These are phyloP conservation scores for Lasiosphaeria ovina DNA, from an alignment of 495 filamentous ascomycete species.

Conservation along the genomic window DNA sequence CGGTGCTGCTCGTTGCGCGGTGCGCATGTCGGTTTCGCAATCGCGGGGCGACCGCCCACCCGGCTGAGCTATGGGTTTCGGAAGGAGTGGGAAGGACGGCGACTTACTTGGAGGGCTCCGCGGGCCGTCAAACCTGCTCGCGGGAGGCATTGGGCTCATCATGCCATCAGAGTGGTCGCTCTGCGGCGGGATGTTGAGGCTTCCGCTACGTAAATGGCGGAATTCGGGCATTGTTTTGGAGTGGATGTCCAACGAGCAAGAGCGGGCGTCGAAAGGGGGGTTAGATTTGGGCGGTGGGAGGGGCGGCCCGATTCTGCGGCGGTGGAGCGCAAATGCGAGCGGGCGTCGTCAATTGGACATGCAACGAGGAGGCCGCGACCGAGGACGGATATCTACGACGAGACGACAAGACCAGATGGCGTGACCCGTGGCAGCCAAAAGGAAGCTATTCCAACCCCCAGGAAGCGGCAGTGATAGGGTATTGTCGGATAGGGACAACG, in stretches of 20 bases:
- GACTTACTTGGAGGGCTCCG: constrained; percentile 81
- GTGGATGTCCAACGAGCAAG: constrained; percentile 15
- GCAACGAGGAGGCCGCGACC: not conserved
- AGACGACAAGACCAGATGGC: not conserved
- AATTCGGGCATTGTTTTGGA: constrained; percentile 42
- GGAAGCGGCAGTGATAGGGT: constrained; percentile 10
- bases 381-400: not conserved
- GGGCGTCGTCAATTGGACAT: constrained; percentile 17
- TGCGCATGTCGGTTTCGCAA: not conserved
- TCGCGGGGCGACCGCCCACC: not conserved
- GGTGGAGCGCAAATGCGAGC: constrained; percentile 10
- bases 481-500: constrained; percentile 1
- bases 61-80: not conserved
- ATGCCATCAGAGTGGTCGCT: constrained; percentile 29
- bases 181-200: constrained; percentile 50
- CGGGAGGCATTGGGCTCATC: constrained; percentile 43
- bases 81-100: not conserved
- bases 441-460: constrained; percentile 15
- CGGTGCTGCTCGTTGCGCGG: not conserved
- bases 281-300: constrained; percentile 16
- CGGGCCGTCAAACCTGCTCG: constrained; percentile 59
- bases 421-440: constrained; percentile 1
- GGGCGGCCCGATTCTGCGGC: constrained; percentile 21
- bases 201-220: constrained; percentile 53
- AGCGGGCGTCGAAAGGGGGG: constrained; percentile 10